Conservation (phyloP, 257 asterid species). For the Solanum infundibuliforme region DNA sequence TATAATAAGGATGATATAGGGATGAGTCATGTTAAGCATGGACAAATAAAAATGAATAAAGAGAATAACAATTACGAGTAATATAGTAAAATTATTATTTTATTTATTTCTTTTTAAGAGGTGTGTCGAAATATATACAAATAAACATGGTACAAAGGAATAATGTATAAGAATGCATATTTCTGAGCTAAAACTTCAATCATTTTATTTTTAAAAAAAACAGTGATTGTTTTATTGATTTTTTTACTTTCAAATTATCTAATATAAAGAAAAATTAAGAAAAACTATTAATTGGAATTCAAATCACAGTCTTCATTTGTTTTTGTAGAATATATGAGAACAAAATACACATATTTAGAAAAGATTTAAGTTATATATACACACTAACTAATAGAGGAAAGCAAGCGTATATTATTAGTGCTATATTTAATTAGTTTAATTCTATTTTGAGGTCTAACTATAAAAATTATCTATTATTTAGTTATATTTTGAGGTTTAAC, state of each 20-base stretch:
- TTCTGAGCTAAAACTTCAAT: not conserved
- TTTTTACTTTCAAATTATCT: not conserved
- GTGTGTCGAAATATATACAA: too few relatives aligned
- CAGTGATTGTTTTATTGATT: too few relatives aligned
- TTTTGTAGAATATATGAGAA: not conserved
- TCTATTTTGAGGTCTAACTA: not conserved
- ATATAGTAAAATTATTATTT: too few relatives aligned
- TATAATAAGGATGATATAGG: too few relatives aligned
- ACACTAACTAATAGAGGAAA: not conserved
- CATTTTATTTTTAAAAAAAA: too few relatives aligned
- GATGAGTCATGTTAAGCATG: not conserved
- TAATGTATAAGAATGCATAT: not conserved
- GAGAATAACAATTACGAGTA: too few relatives aligned
- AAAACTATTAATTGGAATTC: not conserved
- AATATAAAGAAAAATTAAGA: too few relatives aligned
- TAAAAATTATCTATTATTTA: not conserved
- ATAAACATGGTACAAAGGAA: too few relatives aligned
- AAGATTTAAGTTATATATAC: not conserved
- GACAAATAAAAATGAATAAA: too few relatives aligned
- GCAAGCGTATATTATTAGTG: not conserved
- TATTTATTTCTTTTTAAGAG: not conserved
- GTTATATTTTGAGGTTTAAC: not conserved
- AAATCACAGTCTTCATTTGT: not conserved
- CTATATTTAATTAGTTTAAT: not conserved
- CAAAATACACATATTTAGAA: not conserved